These are phyloP conservation scores for Leccinum longicurvipes DNA, from an alignment of 768 basidiomycete species.

Conservation along the genomic window DNA sequence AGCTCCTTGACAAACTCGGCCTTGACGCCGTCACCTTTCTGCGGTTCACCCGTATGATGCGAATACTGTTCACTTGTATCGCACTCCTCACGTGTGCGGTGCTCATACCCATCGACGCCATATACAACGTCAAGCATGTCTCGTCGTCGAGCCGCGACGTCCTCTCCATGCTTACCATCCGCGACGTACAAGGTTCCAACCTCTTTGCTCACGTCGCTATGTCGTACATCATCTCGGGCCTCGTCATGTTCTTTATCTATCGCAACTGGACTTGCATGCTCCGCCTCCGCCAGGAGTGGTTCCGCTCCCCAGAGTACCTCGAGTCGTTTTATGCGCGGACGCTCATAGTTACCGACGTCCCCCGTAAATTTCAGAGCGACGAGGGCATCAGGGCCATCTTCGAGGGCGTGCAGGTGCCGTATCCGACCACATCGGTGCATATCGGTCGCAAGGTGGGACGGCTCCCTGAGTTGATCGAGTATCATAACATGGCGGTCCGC, in stretches of 20 bases:
- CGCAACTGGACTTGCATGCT: constrained; percentile 78
- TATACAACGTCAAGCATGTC: constrained; percentile 77
- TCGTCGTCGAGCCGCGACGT: constrained; percentile 47
- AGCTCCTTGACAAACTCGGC: constrained; percentile 83
- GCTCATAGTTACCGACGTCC: constrained; percentile 75
- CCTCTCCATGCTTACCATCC: constrained; percentile 83
- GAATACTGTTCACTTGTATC: constrained; percentile 64
- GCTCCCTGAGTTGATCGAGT: constrained; percentile 87
- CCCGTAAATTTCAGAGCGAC: constrained; percentile 79
- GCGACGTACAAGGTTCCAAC: constrained; percentile 66
- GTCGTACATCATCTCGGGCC: constrained; percentile 74
- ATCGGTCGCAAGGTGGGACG: constrained; percentile 84
- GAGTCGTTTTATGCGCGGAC: constrained; percentile 93
- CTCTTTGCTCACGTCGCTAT: constrained; percentile 84
- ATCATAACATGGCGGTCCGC: constrained; percentile 91
- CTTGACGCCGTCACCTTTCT: constrained; percentile 93
- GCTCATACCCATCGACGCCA: constrained; percentile 83
- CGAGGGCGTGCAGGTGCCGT: constrained; percentile 71
- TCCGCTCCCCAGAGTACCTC: constrained; percentile 84
- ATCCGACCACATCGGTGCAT: constrained; percentile 89
- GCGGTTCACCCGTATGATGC: constrained; percentile 84
- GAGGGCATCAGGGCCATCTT: constrained; percentile 79
- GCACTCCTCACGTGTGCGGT: constrained; percentile 63
- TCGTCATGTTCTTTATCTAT: constrained; percentile 71
- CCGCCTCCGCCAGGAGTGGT: constrained; percentile 78